phyloP scores from a whole-genome alignment of 2,329 filamentous ascomycete species.

The Phaeosphaeria sp. region DNA sequence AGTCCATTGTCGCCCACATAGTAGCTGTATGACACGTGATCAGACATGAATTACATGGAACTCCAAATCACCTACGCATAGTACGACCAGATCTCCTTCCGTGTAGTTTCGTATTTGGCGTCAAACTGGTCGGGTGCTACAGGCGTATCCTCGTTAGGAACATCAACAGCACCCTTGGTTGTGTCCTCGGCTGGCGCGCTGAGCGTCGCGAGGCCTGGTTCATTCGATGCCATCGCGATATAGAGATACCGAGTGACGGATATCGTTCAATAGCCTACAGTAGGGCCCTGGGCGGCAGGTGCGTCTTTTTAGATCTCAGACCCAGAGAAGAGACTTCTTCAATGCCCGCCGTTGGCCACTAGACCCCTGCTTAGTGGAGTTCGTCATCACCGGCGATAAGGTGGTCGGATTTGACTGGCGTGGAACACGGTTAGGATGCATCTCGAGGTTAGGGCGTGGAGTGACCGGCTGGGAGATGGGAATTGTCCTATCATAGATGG shows the following conservation, averaged over 20 bases:
- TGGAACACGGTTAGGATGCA: slow-evolving; percentile 3
- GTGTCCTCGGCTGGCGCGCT: slow-evolving; percentile 27
- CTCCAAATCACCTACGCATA: slow-evolving; percentile 50
- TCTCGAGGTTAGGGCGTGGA: slow-evolving; percentile 4
- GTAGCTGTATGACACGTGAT: slow-evolving; percentile 51
- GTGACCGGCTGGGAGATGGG: not conserved
- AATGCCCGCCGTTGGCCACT: slow-evolving; percentile 11
- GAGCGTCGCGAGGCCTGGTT: slow-evolving; percentile 30
- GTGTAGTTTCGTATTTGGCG: slow-evolving; percentile 58
- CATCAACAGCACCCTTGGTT: slow-evolving; percentile 23
- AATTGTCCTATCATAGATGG: not conserved
- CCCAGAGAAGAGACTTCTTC: slow-evolving; percentile 6
- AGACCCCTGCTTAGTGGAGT: slow-evolving; percentile 10
- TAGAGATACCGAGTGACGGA: not conserved
- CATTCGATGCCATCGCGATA: slow-evolving; percentile 25
- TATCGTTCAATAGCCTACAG: not conserved
- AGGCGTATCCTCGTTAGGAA: slow-evolving; percentile 48
- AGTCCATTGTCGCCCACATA: slow-evolving; percentile 71
- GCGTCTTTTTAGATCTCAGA: not conserved
- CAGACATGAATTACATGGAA: not conserved
- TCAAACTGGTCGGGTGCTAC: slow-evolving; percentile 63
- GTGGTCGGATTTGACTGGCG: not conserved
- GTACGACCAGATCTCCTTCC: slow-evolving; percentile 64
- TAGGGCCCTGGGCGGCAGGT: not conserved
- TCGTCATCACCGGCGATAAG: slow-evolving; percentile 17